Base-by-base conservation (phyloP, 192 early-diverging fungal species). In the Coemansia sp. region DNA sequence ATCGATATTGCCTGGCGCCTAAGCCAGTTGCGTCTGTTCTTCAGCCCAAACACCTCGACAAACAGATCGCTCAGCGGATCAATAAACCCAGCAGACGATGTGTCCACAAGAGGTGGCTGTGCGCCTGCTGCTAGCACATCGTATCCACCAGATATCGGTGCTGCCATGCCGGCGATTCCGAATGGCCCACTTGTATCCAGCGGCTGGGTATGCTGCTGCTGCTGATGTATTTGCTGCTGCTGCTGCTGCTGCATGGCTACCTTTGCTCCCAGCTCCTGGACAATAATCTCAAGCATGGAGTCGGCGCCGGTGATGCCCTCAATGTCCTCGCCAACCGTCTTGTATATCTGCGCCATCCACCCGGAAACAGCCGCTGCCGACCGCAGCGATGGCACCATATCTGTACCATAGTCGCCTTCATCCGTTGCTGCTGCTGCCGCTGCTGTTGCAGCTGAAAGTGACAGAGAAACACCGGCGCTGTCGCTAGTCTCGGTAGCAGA, bases 1-100 rank as follows among this genome's bases (percentile, higher is more conserved):
- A 96, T 87, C 3, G 89, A 88, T 12, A 98, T 87, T 5, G 96
- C 93, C 63, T 95, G 90, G 63, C 91, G 84, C 7, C 95, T 86
- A 39, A 96, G 77, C 92, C 92, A 97, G 72, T 95, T 97, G 71
- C 89, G 91, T 44, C 87, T 86, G 58, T 88, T 90, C 70, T 90
- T 89, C 41, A 98, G 79, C n/a, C 95, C 96, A 85, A 98, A 98
- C n/a, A 93, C 67, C 74, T 98, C 94, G 51, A 94, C 87, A 57
- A 98, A 88, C 38, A 96, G 74, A 63, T 95, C 92, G 62, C 91
- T 88, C 8, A 95, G 64, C 11, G 90, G 86, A 51, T 93, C 94
- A 5, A 89, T 85, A 37, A 90, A 88, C 4, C 70, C 67, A 0
- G 84, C 82, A 2, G 79, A 67, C 12, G 79, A 77, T 56, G 22